Evolutionary conservation across 208 protist species (phyloP).

Genomic region (Trichomonas gallinae): DNA sequence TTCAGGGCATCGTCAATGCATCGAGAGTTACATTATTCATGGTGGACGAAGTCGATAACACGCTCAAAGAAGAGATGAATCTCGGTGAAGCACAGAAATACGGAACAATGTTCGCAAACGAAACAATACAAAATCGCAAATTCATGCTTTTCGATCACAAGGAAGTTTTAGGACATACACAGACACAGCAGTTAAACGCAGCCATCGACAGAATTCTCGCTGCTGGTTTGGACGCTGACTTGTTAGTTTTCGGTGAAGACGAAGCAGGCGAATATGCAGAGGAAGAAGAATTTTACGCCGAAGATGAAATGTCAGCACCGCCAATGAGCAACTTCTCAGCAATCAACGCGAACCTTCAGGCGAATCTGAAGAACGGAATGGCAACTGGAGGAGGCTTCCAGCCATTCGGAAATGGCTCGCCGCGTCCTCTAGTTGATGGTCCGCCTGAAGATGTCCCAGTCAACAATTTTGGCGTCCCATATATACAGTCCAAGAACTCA

Average conservation of each 20-base stretch:
- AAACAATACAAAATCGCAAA: not conserved
- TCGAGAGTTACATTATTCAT: not conserved
- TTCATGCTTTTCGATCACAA: slow-evolving; percentile 12
- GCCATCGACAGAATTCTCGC: slow-evolving; percentile 6
- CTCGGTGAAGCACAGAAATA: not conserved
- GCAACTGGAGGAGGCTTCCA: not conserved
- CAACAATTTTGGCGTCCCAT: not conserved
- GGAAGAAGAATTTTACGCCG: not conserved
- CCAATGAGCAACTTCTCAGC: not conserved
- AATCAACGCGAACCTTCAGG: not conserved
- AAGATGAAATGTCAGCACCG: not conserved
- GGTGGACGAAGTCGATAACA: not conserved
- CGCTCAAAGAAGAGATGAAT: not conserved
- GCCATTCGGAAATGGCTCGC: not conserved
- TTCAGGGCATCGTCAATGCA: not conserved
- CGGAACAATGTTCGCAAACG: slow-evolving; percentile 14
- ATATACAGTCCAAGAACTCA: not conserved
- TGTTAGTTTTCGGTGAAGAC: not conserved
- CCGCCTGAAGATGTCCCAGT: not conserved
- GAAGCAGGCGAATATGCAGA: not conserved
- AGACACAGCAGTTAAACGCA: not conserved
- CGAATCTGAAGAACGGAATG: not conserved
- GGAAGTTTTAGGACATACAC: not conserved
- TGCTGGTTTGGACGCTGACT: not conserved
- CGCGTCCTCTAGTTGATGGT: no score